Percentiles rank a stretch among this genome's conserved stretches.
Conservation (phyloP, 2,329 filamentous ascomycete species). For the Trichoderma koningiopsis region DNA sequence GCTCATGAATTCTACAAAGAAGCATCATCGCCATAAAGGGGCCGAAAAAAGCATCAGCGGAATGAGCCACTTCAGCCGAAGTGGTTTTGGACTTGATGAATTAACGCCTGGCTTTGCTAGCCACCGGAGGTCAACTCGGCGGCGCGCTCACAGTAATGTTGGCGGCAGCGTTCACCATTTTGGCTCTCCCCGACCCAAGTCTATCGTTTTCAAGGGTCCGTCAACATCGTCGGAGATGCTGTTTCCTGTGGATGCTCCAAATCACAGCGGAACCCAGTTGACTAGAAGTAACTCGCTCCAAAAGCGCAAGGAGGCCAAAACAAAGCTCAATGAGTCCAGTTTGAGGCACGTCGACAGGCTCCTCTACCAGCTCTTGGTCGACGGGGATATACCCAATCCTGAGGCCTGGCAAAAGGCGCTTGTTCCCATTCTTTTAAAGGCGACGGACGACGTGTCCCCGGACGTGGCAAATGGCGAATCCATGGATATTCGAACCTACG, state of each 20-base stretch:
- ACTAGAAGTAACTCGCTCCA: conserved; percentile 84
- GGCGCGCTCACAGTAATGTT: conserved; percentile 81
- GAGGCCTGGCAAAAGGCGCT: conserved; percentile 87
- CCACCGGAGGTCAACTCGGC: conserved; percentile 64
- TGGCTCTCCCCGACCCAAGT: conserved; percentile 70
- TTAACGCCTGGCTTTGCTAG: conserved; percentile 59
- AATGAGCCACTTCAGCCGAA: conserved; percentile 69
- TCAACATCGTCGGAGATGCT: conserved; percentile 55
- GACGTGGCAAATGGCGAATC: conserved; percentile 88
- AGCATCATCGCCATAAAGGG: conserved; percentile 65
- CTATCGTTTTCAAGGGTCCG: conserved; percentile 58
- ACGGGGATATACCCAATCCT: conserved; percentile 71
- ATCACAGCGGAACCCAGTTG: conserved; percentile 51
- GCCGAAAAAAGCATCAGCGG: conserved; percentile 77
- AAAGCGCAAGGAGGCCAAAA: conserved; percentile 70
- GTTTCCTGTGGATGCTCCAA: conserved; percentile 49
- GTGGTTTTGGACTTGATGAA: conserved; percentile 61
- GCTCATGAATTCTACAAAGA: conserved; percentile 71
- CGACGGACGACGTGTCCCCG: conserved; percentile 91
- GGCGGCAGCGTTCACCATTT: conserved; percentile 69
- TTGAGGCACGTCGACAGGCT: conserved; percentile 85
- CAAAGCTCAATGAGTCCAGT: conserved; percentile 85
- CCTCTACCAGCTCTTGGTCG: conserved; percentile 78
- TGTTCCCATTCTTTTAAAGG: conserved; percentile 84
- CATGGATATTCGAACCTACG: conserved; percentile 96